phyloP scores from a whole-genome alignment of 2,329 filamentous ascomycete species.

The Pseudocercospora vitis region DNA sequence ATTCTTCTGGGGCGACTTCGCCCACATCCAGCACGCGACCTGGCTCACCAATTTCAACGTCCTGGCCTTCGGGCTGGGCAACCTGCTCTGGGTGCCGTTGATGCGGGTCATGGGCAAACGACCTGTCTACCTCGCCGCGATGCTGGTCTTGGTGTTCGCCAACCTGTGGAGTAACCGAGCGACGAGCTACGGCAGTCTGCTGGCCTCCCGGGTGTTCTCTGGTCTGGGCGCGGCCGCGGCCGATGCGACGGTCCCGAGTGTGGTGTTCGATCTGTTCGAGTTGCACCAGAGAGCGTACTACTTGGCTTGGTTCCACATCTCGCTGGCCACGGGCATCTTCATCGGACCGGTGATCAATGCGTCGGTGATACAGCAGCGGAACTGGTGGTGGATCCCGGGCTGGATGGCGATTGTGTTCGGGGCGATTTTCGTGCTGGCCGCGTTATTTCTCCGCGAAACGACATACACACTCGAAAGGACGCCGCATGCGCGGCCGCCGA shows the following conservation, averaged over 20 bases:
- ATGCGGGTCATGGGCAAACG: slow-evolving; percentile 40
- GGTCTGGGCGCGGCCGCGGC: slow-evolving; percentile 38
- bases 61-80: slow-evolving; percentile 35
- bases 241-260: slow-evolving; percentile 40
- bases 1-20: slow-evolving; percentile 35
- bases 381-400: slow-evolving; percentile 33
- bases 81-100: slow-evolving; percentile 37
- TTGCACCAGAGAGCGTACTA: slow-evolving; percentile 39
- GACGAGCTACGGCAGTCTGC: slow-evolving; percentile 28
- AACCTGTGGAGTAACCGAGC: slow-evolving; percentile 41
- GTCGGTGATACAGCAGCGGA: slow-evolving; percentile 29
- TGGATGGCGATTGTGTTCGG: slow-evolving; percentile 33
- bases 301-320: slow-evolving; percentile 43
- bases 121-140: slow-evolving; percentile 41
- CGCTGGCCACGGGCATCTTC: slow-evolving; percentile 41
- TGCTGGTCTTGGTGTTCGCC: slow-evolving; percentile 36
- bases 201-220: slow-evolving; percentile 30
- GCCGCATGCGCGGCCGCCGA: background rate
- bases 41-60: slow-evolving; percentile 34
- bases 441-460: slow-evolving; percentile 34
- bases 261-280: slow-evolving; percentile 41
- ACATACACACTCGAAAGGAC: slow-evolving; percentile 1
- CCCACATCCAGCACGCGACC: slow-evolving; percentile 27
- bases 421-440: slow-evolving; percentile 27
- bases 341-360: slow-evolving; percentile 41